Conservation (phyloP, 176 grass and related monocot species). For the Lolium perenne region DNA sequence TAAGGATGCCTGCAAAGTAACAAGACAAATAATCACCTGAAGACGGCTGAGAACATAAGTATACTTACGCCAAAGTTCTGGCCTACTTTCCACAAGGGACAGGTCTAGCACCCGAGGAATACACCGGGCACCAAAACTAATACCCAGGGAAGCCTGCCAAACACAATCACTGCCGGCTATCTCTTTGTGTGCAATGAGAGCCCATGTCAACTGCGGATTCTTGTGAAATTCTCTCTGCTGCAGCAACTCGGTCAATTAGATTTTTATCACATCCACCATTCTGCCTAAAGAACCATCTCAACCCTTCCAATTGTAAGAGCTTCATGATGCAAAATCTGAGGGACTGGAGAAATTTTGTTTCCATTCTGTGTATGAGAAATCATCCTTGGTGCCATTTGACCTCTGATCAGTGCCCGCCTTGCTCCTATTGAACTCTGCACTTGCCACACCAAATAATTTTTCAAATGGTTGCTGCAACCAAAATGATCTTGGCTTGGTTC, state of each 20-base stretch:
- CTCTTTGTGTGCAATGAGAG: neutral
- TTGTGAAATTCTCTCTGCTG: slow-evolving; percentile 48
- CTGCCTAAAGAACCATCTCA: slow-evolving; percentile 66
- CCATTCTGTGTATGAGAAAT: slow-evolving; percentile 39
- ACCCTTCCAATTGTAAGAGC: slow-evolving; percentile 76
- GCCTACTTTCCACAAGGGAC: slow-evolving; percentile 72
- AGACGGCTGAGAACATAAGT: slow-evolving; percentile 89
- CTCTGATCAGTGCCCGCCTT: neutral
- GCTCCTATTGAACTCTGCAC: slow-evolving; percentile 14
- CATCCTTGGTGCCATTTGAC: slow-evolving; percentile 38
- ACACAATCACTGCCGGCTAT: slow-evolving; percentile 44
- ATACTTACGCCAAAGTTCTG: slow-evolving; percentile 92
- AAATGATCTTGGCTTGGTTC: slow-evolving; percentile 44
- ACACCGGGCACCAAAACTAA: slow-evolving; percentile 90
- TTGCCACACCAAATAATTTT: slow-evolving; percentile 55
- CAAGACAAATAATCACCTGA: slow-evolving; percentile 52
- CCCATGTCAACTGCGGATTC: slow-evolving; percentile 20
- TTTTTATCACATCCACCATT: slow-evolving; percentile 72
- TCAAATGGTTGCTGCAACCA: slow-evolving; percentile 78
- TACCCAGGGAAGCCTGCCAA: slow-evolving; percentile 60
- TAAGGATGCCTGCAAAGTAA: neutral
- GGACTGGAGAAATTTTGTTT: slow-evolving; percentile 60
- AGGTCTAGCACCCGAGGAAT: slow-evolving; percentile 65
- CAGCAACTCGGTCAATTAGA: slow-evolving; percentile 59
- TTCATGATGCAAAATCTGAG: slow-evolving; percentile 62